Conservation (phyloP, 1,139 yeast genomes). For the Yamadazyma dushanensis region DNA sequence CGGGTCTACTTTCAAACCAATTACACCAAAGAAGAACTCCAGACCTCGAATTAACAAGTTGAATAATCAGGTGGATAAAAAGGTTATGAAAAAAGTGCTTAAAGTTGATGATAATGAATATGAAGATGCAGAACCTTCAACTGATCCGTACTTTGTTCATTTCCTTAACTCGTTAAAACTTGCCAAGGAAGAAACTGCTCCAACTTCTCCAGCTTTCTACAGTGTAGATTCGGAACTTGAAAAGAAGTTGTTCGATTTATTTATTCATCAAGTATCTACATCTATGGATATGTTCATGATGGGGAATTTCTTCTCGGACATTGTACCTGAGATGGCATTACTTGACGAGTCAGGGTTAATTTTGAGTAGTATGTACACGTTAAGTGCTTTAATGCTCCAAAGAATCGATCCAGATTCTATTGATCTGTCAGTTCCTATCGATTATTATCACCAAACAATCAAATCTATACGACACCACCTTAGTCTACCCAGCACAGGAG, state of each 20-base stretch:
- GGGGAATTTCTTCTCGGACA: conserved; percentile 27
- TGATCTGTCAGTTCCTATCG: conserved; percentile 33
- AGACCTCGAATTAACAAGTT: conserved; percentile 39
- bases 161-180: conserved; percentile 20
- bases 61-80: conserved; percentile 11
- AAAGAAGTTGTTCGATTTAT: conserved; percentile 32
- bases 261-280: conserved; percentile 28
- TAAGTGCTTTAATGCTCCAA: conserved; percentile 35
- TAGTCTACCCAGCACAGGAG: conserved; percentile 24
- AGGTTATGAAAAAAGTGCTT: conserved; percentile 6
- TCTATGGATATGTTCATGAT: conserved; percentile 35
- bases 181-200: conserved; percentile 3
- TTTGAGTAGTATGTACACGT: conserved; percentile 34
- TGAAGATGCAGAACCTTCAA: conserved; percentile 15
- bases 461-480: conserved; percentile 28
- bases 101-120: conserved; percentile 7
- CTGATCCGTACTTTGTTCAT: conserved; percentile 27
- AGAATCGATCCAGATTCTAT: conserved; percentile 27
- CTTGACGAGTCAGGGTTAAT: conserved; percentile 40
- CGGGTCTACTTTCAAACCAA: conserved; percentile 33
- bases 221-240: conserved; percentile 27
- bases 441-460: conserved; percentile 39
- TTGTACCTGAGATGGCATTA: conserved; percentile 38
- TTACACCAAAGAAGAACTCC: conserved; percentile 35
- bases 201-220: conserved; percentile 10